phyloP scores from a whole-genome alignment of 208 protist genomes.

The Porcisia hertigi region DNA sequence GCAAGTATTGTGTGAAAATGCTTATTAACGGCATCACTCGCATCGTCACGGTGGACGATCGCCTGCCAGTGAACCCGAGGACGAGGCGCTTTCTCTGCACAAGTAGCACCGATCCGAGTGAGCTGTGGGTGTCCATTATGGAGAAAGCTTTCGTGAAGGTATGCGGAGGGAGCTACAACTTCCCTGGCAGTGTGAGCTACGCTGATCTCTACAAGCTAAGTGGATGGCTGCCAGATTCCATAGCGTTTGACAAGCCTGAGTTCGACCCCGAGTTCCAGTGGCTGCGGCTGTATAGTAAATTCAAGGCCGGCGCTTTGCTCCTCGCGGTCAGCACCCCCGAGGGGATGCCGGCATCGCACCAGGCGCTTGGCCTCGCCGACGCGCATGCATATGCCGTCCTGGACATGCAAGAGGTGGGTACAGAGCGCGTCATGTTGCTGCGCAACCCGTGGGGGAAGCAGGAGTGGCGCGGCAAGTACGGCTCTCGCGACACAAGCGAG shows the following conservation, averaged over 20 bases:
- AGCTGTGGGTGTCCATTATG: conserved; percentile 86
- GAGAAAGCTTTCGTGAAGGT: conserved; percentile 90
- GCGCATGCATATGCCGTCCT: conserved; percentile 83
- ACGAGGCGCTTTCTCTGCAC: conserved; percentile 39
- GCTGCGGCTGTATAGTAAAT: conserved; percentile 57
- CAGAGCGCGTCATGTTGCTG: conserved; percentile 59
- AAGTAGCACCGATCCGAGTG: conserved; percentile 44
- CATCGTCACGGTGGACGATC: conserved; percentile 88
- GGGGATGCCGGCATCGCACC: conserved; percentile 24
- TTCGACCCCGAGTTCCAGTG: conserved; percentile 81
- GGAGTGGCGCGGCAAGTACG: conserved; percentile 65
- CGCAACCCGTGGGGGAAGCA: conserved; percentile 84
- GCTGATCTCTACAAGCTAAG: conserved; percentile 89
- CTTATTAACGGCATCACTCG: conserved; percentile 91
- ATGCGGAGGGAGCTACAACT: conserved; percentile 85
- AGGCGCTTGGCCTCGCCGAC: conserved; percentile 42
- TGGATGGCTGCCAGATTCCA: conserved; percentile 85
- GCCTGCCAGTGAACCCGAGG: conserved; percentile 60
- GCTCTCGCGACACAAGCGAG: conserved; percentile 47
- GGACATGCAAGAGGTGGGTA: conserved; percentile 52
- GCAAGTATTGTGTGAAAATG: conserved; percentile 92
- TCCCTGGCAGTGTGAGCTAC: conserved; percentile 80
- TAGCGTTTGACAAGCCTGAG: conserved; percentile 34
- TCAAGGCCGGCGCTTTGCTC: conserved; percentile 63
- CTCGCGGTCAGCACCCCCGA: conserved; percentile 62